Base-by-base conservation (phyloP, 2,329 filamentous ascomycete genomes). In the Colletotrichum sp. region DNA sequence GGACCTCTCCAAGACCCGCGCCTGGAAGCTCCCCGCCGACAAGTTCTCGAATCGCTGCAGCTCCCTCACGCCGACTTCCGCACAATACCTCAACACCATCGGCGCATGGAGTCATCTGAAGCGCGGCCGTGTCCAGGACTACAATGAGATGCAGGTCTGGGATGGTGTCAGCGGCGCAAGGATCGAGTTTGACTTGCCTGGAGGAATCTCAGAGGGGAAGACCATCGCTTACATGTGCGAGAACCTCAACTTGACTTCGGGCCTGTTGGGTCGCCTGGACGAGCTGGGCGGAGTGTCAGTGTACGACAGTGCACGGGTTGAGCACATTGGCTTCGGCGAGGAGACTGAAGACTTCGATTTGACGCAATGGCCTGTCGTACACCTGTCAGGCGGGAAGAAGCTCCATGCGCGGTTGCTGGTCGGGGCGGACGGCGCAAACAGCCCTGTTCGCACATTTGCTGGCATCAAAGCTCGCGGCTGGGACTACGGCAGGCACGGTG, bases 131-230 rank as follows among this genome's bases (percentile, higher is more conserved):
- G 91, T 97, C 38, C 96, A 98, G 86, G 91, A 93, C 1, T 99
- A 98, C 84, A 93, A 97, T 75, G 94, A 96, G 80, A 99, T 99
- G 97, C 94, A 98, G 83, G 97, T 98, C 36, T 99, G 97, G 97
- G 97, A 99, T 83, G 97, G 96, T 77, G 92, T 98, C 72, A 95
- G 94, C 55, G 96, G 93, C 75, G 95, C 96, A 43, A 92, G 93
- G 79, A 97, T 99, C 83, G 94, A 95, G 79, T 99, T 99, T 84
- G 94, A 97, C 85, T 94, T 93, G 93, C 85, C 85, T 26, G 83
- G 86, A 48, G 87, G 88, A 80, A 84, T 64, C 82, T 85, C 61
- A 84, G 85, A 79, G 84, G 86, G 87, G 81, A 90, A 88, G 76
- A 94, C 92, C 2, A 95, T 99, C 79, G 97, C 97, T 12, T 98